Evolutionary conservation across 2,329 filamentous ascomycete species (phyloP).

Genomic region (Amphichorda felina): DNA sequence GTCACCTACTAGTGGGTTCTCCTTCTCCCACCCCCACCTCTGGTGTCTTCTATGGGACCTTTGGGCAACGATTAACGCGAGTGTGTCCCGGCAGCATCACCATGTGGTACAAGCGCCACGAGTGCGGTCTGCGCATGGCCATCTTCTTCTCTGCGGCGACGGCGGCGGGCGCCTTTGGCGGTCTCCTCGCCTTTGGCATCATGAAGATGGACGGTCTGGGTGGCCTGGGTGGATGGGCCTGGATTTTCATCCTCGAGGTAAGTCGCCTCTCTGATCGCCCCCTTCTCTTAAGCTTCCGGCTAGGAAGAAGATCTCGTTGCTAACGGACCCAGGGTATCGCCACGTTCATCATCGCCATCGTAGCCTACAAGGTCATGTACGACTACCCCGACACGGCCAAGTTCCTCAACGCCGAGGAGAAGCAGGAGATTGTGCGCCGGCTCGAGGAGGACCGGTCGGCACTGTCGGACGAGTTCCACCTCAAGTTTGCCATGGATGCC

Average conservation of each 20-base stretch:
- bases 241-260: conserved; percentile 65
- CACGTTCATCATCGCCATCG: conserved; percentile 25
- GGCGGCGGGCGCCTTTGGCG: conserved; percentile 50
- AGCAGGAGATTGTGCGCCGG: conserved; percentile 27
- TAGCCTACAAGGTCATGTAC: conserved; percentile 38
- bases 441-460: conserved; percentile 29
- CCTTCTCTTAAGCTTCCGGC: too few species aligned
- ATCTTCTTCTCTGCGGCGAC: conserved; percentile 47
- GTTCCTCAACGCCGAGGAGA: conserved; percentile 33
- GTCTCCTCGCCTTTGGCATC: conserved; percentile 46
- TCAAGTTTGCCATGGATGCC: conserved; percentile 42
- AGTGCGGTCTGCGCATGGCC: conserved; percentile 49
- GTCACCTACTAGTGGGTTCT: conserved; percentile 38
- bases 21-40: neutral
- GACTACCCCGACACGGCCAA: conserved; percentile 44
- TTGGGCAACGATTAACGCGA: neutral
- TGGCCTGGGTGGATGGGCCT: conserved; percentile 53
- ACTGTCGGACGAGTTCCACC: conserved; percentile 44
- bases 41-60: neutral
- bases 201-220: conserved; percentile 42
- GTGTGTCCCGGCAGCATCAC: conserved; percentile 30
- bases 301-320: too few species aligned
- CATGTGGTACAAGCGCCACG: conserved; percentile 46
- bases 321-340: neutral
- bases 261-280: neutral